A percentile compares a stretch with the other conserved stretches of the same genome.
Conservation (phyloP, 805 yeast genomes). For the Saccharomycopsis babjevae region DNA sequence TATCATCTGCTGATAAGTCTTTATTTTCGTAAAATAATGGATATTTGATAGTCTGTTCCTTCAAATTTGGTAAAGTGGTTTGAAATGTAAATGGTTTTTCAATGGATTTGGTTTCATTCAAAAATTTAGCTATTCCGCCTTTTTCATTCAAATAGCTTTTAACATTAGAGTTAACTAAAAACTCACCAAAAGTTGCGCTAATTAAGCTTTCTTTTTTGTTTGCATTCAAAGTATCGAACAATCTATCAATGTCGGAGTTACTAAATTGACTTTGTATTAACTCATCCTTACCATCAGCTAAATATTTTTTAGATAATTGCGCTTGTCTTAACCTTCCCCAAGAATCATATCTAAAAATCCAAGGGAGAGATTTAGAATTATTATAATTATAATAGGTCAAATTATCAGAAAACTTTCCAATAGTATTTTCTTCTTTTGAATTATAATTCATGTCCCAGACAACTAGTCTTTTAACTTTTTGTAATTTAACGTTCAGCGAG, state of each 20-base stretch:
- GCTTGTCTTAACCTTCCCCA: slow-evolving; percentile 12
- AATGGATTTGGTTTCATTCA: background rate
- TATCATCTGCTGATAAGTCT: slow-evolving; percentile 20
- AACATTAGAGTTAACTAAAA: slow-evolving; percentile 24
- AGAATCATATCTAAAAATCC: slow-evolving; percentile 7
- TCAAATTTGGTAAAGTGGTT: slow-evolving; percentile 27
- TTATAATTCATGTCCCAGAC: slow-evolving; percentile 31
- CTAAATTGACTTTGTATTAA: background rate
- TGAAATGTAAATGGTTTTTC: slow-evolving; percentile 22
- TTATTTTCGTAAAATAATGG: slow-evolving; percentile 23
- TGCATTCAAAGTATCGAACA: background rate
- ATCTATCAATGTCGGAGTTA: background rate
- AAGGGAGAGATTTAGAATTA: slow-evolving; percentile 7
- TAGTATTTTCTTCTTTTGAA: slow-evolving; percentile 21
- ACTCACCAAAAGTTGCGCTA: slow-evolving; percentile 32
- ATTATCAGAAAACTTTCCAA: slow-evolving; percentile 17
- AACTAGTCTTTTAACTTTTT: slow-evolving; percentile 30
- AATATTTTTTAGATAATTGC: background rate
- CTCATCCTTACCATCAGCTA: background rate
- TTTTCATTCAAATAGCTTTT: background rate
- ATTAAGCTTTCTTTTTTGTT: slow-evolving; percentile 12
- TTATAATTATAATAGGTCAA: slow-evolving; percentile 3
- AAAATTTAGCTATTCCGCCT: background rate
- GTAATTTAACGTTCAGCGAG: slow-evolving; percentile 23
- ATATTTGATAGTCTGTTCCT: slow-evolving; percentile 27